These are phyloP conservation scores for Corylus heterophylla DNA, from an alignment of 306 rosid species.

Conservation along the genomic window DNA sequence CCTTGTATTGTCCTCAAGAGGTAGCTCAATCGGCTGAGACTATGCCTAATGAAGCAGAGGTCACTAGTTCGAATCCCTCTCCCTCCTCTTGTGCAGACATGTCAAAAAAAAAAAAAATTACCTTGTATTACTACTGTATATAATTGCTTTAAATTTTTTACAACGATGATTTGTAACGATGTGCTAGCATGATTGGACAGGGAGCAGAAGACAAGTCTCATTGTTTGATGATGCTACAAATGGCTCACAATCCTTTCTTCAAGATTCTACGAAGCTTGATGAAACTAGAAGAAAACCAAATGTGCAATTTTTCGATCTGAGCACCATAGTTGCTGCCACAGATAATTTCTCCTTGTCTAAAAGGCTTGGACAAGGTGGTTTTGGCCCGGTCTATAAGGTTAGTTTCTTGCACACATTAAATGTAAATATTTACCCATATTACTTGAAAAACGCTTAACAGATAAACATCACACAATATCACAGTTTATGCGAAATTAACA, in stretches of 20 bases:
- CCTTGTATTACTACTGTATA: neutral
- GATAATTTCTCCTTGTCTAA: conserved; percentile 8
- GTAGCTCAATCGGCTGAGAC: too few relatives aligned
- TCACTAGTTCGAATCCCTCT: too few relatives aligned
- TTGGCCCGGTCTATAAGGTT: conserved; percentile 16
- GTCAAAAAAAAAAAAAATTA: too few relatives aligned
- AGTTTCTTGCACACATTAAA: neutral
- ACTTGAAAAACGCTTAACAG: too few relatives aligned
- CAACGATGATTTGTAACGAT: neutral
- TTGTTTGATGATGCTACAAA: neutral
- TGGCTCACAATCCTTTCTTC: neutral
- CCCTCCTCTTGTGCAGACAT: too few relatives aligned
- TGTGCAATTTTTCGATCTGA: conserved; percentile 23
- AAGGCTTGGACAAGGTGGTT: conserved; percentile 30
- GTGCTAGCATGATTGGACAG: conserved; percentile 6
- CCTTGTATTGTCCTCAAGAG: too few relatives aligned
- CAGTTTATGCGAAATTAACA: too few relatives aligned
- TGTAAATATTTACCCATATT: too few relatives aligned
- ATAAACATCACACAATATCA: too few relatives aligned
- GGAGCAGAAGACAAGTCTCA: neutral
- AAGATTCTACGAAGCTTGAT: conserved; percentile 5
- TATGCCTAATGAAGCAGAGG: too few relatives aligned
- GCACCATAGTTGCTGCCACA: conserved; percentile 3
- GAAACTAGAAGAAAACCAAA: conserved; percentile 17
- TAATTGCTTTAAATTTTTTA: neutral